These are phyloP conservation scores for Francoa sonchifolia DNA, from an alignment of 441 rosid genomes.

Conservation along the genomic window DNA sequence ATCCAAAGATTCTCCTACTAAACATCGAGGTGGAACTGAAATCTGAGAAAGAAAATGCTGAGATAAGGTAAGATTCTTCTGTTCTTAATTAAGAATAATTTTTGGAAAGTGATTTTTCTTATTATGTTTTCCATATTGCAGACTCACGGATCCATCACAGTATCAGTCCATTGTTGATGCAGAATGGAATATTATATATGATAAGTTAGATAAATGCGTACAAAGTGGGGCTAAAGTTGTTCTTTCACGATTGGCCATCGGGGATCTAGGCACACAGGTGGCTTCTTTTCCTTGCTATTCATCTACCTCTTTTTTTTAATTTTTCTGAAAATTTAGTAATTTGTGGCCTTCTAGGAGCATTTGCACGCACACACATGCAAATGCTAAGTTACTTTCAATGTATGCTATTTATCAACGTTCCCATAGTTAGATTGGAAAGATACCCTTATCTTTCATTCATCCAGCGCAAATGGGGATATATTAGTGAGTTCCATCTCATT, in stretches of 20 bases:
- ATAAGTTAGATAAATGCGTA: conserved; percentile 91
- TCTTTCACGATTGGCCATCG: conserved; percentile 94
- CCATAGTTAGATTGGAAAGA: no score
- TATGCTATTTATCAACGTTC: no score
- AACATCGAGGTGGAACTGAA: conserved; percentile 91
- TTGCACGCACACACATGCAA: no score
- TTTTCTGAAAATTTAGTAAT: no score
- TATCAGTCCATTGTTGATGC: conserved; percentile 99
- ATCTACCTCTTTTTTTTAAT: no score
- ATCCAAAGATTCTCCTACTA: conserved; percentile 71
- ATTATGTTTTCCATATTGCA: conserved; percentile 19
- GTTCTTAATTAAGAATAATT: neutral
- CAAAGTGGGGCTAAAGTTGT: conserved; percentile 89
- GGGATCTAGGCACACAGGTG: conserved; percentile 97
- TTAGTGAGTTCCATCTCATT: no score
- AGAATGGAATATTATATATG: conserved; percentile 98
- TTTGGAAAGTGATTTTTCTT: neutral
- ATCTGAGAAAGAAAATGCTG: conserved; percentile 99
- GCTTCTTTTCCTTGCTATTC: conserved; percentile 9
- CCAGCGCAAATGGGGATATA: no score
- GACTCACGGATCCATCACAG: conserved; percentile 89
- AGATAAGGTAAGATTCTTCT: conserved; percentile 51
- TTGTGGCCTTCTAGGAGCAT: no score
- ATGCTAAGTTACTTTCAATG: no score
- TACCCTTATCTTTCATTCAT: no score